phyloP scores from a whole-genome alignment of 345 rosid species.

The Excoecaria cochinchinensis region DNA sequence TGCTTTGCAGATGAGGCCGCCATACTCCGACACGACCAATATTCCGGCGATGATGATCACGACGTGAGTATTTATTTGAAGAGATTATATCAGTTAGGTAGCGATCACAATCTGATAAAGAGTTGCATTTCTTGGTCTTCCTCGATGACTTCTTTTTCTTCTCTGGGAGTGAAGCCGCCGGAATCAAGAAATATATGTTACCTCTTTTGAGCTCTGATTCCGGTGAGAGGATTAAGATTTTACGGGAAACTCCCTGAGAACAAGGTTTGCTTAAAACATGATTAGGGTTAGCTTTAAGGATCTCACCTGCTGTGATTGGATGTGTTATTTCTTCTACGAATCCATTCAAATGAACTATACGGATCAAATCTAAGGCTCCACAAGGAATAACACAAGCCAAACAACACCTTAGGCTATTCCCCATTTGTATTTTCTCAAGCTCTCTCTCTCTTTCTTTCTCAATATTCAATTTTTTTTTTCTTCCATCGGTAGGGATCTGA shows the following conservation, averaged over 20 bases:
- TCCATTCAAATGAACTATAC: slow-evolving; percentile 88
- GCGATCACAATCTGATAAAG: slow-evolving; percentile 31
- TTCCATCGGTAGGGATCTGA: background rate
- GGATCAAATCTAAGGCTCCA: slow-evolving; percentile 91
- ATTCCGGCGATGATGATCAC: slow-evolving; percentile 41
- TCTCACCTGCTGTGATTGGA: slow-evolving; percentile 75
- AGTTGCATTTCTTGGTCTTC: slow-evolving; percentile 21
- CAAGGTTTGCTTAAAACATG: slow-evolving; percentile 82
- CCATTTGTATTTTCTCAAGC: slow-evolving; percentile 61
- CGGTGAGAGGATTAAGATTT: slow-evolving; percentile 73
- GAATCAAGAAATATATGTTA: slow-evolving; percentile 83
- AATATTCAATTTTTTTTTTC: background rate
- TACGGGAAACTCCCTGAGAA: slow-evolving; percentile 73
- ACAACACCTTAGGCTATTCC: slow-evolving; percentile 87
- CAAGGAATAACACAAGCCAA: slow-evolving; percentile 93
- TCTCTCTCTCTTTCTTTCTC: background rate
- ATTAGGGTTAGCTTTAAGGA: slow-evolving; percentile 74
- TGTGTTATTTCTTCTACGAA: slow-evolving; percentile 71
- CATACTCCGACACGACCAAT: slow-evolving; percentile 47
- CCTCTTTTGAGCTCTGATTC: slow-evolving; percentile 89
- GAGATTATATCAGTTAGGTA: slow-evolving; percentile 30
- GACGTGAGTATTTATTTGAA: slow-evolving; percentile 40
- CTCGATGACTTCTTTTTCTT: slow-evolving; percentile 41
- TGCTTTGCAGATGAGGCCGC: slow-evolving; percentile 78
- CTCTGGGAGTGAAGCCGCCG: slow-evolving; percentile 48